Conservation (phyloP, 2,329 filamentous ascomycete species). For the Cytospora chrysosperma region DNA sequence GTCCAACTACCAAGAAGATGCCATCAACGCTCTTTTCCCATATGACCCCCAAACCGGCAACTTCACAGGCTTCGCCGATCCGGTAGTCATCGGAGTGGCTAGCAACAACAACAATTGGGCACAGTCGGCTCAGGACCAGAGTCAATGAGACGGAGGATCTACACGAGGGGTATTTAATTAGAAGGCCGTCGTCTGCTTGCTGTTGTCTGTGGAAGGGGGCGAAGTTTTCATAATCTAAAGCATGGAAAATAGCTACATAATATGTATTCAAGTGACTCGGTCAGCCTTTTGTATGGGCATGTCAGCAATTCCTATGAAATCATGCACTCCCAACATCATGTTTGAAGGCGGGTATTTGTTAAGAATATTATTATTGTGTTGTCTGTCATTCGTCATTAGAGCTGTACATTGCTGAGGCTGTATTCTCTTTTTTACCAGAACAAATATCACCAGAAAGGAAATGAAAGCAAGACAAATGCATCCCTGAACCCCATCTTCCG, state of each 20-base stretch:
- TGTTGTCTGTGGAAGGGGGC: too few species aligned
- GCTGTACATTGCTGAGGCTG: constrained; percentile 13
- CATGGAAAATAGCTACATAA: background rate
- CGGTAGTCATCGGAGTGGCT: background rate
- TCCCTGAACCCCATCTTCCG: constrained; percentile 8
- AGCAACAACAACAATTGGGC: constrained; percentile 2
- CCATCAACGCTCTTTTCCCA: constrained; percentile 28
- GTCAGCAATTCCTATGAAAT: too few species aligned
- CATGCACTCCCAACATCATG: background rate
- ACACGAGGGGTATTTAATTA: constrained; percentile 5
- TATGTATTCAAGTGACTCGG: too few species aligned
- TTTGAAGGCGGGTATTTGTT: background rate
- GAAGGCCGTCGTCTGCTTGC: background rate
- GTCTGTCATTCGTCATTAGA: constrained; percentile 6
- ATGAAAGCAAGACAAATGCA: background rate
- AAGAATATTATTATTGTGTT: background rate
- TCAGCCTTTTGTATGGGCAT: too few species aligned
- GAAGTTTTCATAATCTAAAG: too few species aligned
- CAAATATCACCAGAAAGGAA: background rate
- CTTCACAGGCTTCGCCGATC: constrained; percentile 23
- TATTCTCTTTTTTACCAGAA: constrained; percentile 2
- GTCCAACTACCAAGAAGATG: constrained; percentile 24
- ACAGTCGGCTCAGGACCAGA: constrained; percentile 4
- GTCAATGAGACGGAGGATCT: constrained; percentile 2
- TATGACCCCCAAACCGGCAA: constrained; percentile 31